A percentile compares a stretch with the other conserved stretches of the same genome.
phyloP scores from a whole-genome alignment of 257 asterid species.

The Orobanche coerulescens region DNA sequence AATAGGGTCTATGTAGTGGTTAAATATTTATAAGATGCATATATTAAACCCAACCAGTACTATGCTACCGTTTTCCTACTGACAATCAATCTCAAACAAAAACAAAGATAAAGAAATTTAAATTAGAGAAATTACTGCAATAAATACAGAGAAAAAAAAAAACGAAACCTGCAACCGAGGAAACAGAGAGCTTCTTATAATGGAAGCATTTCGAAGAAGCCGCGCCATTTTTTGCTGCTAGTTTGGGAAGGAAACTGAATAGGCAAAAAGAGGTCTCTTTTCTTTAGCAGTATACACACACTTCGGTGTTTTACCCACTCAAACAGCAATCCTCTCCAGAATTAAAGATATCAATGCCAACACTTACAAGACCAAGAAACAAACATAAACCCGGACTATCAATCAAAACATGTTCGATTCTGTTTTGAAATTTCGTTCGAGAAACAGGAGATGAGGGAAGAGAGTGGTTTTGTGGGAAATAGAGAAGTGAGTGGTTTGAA shows the following conservation, averaged over 20 bases:
- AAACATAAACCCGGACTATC: not conserved
- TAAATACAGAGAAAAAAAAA: not conserved
- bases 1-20: not conserved
- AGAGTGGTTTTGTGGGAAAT: not conserved
- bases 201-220: conserved; percentile 42
- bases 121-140: not conserved
- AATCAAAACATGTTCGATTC: not conserved
- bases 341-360: not conserved
- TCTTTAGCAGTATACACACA: conserved; percentile 5
- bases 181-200: conserved; percentile 35
- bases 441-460: not conserved
- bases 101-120: not conserved
- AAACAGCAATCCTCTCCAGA: conserved; percentile 12
- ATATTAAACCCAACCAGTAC: not conserved
- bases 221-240: conserved; percentile 45
- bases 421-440: not conserved
- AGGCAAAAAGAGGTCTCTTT: not conserved
- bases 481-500: not conserved
- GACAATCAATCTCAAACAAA: conserved; percentile 3
- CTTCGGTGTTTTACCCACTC: conserved; percentile 15
- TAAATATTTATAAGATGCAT: not conserved
- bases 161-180: conserved; percentile 32
- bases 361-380: not conserved
- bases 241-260: not conserved
- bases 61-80: not conserved